phyloP scores from a whole-genome alignment of 1,284 basidiomycete genomes.

The Marasmius sp. region DNA sequence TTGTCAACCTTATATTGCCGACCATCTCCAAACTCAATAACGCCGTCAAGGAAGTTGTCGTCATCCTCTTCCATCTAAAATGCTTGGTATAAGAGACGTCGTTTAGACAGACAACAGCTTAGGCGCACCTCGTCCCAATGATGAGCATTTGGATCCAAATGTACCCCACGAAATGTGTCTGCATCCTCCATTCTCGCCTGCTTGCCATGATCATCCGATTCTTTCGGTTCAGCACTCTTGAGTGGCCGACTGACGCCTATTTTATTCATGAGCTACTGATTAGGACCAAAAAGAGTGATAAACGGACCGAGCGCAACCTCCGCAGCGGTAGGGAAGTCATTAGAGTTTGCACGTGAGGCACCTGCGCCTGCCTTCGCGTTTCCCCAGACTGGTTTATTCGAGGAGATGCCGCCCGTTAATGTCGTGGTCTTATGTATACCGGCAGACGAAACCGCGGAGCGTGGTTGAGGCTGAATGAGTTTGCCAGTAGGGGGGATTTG shows the following conservation, averaged over 20 bases:
- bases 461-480: conserved; percentile 69
- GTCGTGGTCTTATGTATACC: conserved; percentile 43
- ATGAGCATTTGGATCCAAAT: conserved; percentile 88
- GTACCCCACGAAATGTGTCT: conserved; percentile 91
- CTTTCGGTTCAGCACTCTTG: conserved; percentile 30
- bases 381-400: conserved; percentile 63
- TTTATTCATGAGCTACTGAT: conserved; percentile 18
- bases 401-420: conserved; percentile 11
- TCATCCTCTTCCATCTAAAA: conserved; percentile 85
- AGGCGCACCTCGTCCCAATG: conserved; percentile 92
- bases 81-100: conserved; percentile 12
- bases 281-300: conserved; percentile 1
- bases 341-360: conserved; percentile 37
- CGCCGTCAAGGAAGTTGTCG: conserved; percentile 84
- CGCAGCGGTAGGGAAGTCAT: conserved; percentile 89
- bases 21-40: conserved; percentile 93
- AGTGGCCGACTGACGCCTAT: conserved; percentile 20
- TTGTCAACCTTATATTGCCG: conserved; percentile 80
- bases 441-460: conserved; percentile 36
- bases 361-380: conserved; percentile 41
- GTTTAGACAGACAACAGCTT: conserved; percentile 1
- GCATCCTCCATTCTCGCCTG: conserved; percentile 70
- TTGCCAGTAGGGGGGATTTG: conserved; percentile 47
- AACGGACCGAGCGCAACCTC: conserved; percentile 80
- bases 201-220: conserved; percentile 45